A percentile compares a stretch with the other conserved stretches of the same genome.
These are phyloP conservation scores for Uronychia binucleata DNA, from an alignment of 73 alveolate species.

Conservation along the genomic window DNA sequence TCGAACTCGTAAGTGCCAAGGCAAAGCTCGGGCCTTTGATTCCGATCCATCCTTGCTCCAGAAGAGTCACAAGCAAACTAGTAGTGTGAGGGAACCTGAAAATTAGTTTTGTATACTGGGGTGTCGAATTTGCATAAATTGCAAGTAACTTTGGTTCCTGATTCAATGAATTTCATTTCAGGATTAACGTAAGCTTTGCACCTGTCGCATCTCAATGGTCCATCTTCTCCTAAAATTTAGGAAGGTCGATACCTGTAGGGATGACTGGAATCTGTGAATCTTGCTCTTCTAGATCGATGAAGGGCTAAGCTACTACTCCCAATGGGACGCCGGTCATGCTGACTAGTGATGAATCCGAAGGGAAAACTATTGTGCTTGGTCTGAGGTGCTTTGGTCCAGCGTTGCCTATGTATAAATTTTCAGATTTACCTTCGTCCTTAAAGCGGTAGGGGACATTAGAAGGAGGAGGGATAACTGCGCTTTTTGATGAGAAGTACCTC, in stretches of 20 bases:
- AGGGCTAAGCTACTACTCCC: constrained; percentile 27
- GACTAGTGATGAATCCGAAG: constrained; percentile 4
- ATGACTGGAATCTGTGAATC: neutral
- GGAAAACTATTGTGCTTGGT: constrained; percentile 22
- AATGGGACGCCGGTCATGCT: constrained; percentile 12
- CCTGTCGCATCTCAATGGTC: constrained; percentile 72
- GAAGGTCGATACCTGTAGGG: constrained; percentile 1
- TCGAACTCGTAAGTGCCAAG: constrained; percentile 77
- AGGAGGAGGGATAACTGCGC: constrained; percentile 24
- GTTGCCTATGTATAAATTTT: neutral
- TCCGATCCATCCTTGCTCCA: constrained; percentile 64
- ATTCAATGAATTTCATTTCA: constrained; percentile 45
- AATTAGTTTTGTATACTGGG: neutral
- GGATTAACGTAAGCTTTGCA: constrained; percentile 84
- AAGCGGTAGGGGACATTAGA: constrained; percentile 17
- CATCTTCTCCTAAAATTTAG: constrained; percentile 32
- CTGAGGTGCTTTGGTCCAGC: constrained; percentile 74
- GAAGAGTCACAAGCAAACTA: constrained; percentile 18
- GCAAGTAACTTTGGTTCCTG: constrained; percentile 69
- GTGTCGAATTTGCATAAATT: constrained; percentile 66
- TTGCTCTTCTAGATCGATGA: constrained; percentile 8
- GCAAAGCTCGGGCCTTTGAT: constrained; percentile 65
- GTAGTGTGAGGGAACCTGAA: constrained; percentile 68
- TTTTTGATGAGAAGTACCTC: constrained; percentile 5
- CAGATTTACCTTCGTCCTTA: constrained; percentile 64